Evolutionary conservation across 2,329 filamentous ascomycete genomes (phyloP), one percentile per base, ranked within the genome.

Genomic region (Exutisphaerella laricina): DNA sequence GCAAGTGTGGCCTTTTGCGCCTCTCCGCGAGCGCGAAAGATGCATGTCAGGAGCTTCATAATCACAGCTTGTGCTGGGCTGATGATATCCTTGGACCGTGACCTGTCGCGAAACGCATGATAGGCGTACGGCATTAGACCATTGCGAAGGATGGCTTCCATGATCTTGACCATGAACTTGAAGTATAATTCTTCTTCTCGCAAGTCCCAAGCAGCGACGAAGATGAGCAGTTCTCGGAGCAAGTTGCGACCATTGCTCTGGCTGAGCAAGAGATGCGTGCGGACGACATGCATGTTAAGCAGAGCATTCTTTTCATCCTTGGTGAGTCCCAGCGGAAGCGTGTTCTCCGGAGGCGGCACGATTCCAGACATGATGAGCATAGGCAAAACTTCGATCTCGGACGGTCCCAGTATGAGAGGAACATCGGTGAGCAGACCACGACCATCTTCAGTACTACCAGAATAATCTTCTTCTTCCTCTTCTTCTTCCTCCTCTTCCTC

Each of bases 331-430:
- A 75, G 75, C 7, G 71, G 66, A 32, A 82, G 84, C 46, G 79
- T 74, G 8, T 17, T 2, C 14, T 17, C 33, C 13, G 33, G 33
- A n/a, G 80, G 81, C 57, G 94, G 86, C 16, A 95, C 80, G 40
- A 97, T 94, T 49, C 89, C 94, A 10, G 87, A 89, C 70, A 96
- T 95, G 57, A 97, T 84, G 46, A 96, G 94, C 89, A 96, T 95
- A 42, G 94, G 90, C 40, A 97, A 70, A 4, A 92, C 89, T 65
- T 97, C 90, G 41, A 96, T 96, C 66, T 97, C 90, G 43, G 88
- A 89, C 0, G 90, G 90, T 31, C 94, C 89, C 21, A 97, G 73
- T 26, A 96, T 94, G 53, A 97, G 85, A 21, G 90, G 90, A 9
- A 97, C 88, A 62, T 97, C 90, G 0, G 90, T 96, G 42, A 97